Conservation (phyloP, 495 filamentous ascomycete species). For the Hypoxylon lenormandii region DNA sequence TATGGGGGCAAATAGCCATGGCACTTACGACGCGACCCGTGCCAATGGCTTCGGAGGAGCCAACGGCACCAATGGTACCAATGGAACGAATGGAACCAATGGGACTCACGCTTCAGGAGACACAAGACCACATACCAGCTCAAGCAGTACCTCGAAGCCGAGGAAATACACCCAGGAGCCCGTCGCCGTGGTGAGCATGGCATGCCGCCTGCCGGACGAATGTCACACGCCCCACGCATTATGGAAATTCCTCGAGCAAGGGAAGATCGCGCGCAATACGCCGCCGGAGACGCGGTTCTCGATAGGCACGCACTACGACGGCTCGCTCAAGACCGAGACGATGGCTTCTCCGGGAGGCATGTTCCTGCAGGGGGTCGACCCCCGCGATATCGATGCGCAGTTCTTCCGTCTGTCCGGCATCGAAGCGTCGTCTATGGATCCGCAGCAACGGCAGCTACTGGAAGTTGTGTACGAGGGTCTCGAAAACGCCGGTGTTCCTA, state of each 20-base stretch:
- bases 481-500: slow-evolving; percentile 82
- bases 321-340: slow-evolving; percentile 75
- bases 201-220: slow-evolving; percentile 61
- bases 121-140: background rate
- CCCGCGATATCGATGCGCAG: slow-evolving; percentile 77
- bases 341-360: slow-evolving; percentile 58
- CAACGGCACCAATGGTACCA: background rate
- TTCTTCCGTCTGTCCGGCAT: slow-evolving; percentile 80
- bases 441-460: slow-evolving; percentile 79
- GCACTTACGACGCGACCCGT: background rate
- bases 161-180: slow-evolving; percentile 41
- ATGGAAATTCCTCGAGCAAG: slow-evolving; percentile 68
- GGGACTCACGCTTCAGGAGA: background rate
- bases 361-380: slow-evolving; percentile 59
- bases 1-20: slow-evolving; percentile 58
- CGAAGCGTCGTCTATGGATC: slow-evolving; percentile 81
- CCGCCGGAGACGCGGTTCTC: slow-evolving; percentile 74
- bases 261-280: slow-evolving; percentile 61
- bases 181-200: slow-evolving; percentile 65
- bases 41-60: background rate
- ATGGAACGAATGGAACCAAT: background rate
- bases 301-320: slow-evolving; percentile 56
- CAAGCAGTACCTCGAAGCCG: background rate
- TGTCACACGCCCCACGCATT: slow-evolving; percentile 61
- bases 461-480: slow-evolving; percentile 83